Conservation (phyloP, 176 grass and related monocot genomes). For the Urochloa ruziziensis region DNA sequence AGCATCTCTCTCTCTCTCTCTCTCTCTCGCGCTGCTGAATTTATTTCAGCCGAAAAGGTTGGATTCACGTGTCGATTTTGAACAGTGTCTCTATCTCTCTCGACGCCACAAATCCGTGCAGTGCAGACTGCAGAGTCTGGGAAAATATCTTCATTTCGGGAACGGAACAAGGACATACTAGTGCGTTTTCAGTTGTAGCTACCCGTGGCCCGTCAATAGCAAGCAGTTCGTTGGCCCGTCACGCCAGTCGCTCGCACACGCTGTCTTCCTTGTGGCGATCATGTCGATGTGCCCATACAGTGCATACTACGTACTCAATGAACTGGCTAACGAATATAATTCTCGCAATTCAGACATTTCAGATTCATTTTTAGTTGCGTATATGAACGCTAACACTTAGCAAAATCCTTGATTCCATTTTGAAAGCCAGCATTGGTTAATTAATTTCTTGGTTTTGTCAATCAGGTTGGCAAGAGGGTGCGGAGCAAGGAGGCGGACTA, state of each 20-base stretch:
- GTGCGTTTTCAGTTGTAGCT: not conserved
- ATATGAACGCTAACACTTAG: not conserved
- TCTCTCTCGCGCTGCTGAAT: no score
- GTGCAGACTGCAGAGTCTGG: not conserved
- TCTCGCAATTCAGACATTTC: not conserved
- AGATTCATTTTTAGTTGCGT: not conserved
- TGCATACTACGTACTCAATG: not conserved
- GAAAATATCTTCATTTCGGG: not conserved
- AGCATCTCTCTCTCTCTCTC: no score
- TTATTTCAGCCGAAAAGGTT: not conserved
- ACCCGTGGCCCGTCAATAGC: not conserved
- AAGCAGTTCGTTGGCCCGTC: slow-evolving; percentile 20
- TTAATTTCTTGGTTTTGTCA: not conserved
- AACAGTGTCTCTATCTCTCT: not conserved
- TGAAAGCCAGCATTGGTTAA: not conserved
- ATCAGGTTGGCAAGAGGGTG: slow-evolving; percentile 74
- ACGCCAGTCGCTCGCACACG: not conserved
- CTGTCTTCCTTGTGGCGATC: not conserved
- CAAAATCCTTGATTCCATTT: not conserved
- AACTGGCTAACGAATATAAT: not conserved
- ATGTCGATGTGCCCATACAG: not conserved
- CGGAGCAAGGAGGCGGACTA: slow-evolving; percentile 80
- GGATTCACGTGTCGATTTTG: not conserved
- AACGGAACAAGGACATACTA: not conserved
- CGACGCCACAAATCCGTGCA: not conserved